These are phyloP conservation scores for Lichtheimia hyalospora DNA, from an alignment of 371 early-diverging fungal genomes.

Conservation along the genomic window DNA sequence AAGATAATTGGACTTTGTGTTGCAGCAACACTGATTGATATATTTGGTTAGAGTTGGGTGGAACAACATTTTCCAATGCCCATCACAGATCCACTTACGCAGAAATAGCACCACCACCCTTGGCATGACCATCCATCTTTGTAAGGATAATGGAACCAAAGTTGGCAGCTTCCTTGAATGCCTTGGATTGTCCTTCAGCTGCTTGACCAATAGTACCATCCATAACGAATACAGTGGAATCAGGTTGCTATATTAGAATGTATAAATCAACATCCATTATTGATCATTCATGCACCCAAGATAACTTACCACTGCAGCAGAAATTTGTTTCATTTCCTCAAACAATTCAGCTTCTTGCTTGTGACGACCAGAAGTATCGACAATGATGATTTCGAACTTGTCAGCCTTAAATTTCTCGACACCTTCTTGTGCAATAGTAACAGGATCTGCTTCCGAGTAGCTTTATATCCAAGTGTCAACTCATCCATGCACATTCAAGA, in stretches of 20 bases:
- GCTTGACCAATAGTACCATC: conserved; percentile 99
- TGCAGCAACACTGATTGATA: conserved; percentile 83
- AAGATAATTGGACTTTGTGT: conserved; percentile 98
- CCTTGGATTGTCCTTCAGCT: conserved; percentile 95
- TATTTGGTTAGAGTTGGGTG: background rate
- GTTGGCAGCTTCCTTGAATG: conserved; percentile 96
- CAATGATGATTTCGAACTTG: conserved; percentile 98
- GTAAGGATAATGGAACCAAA: conserved; percentile 99
- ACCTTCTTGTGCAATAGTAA: conserved; percentile 93
- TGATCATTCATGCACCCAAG: background rate
- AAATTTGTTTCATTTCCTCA: conserved; percentile 98
- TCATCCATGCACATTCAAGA: background rate
- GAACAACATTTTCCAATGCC: too few relatives aligned
- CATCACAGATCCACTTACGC: conserved; percentile 59
- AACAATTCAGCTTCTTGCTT: conserved; percentile 98
- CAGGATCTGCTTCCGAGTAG: conserved; percentile 96
- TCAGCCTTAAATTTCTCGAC: conserved; percentile 95
- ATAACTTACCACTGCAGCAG: conserved; percentile 71
- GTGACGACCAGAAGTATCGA: conserved; percentile 99
- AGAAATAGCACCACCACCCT: conserved; percentile 99
- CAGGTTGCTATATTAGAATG: conserved; percentile 61
- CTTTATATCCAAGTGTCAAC: conserved; percentile 32
- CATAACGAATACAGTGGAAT: conserved; percentile 98
- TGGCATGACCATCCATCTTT: conserved; percentile 99
- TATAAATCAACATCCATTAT: background rate